phyloP scores from a whole-genome alignment of 352 stramenopile species.

The Poterioochromonas sp. region DNA sequence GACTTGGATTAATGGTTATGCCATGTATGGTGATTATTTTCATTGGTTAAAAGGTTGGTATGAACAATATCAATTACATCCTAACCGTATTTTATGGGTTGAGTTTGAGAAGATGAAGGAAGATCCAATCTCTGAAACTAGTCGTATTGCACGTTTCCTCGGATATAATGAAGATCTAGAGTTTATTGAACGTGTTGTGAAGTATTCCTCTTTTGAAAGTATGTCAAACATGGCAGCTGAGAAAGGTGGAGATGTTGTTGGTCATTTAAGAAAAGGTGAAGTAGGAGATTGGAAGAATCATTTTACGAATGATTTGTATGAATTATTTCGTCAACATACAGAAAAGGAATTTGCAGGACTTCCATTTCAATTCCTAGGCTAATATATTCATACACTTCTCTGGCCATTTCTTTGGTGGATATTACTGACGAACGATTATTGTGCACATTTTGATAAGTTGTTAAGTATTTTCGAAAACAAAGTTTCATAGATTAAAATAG shows the following conservation, averaged over 20 bases:
- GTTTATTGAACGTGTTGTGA: neutral
- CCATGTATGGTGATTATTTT: neutral
- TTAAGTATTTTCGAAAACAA: no score
- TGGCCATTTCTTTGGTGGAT: no score
- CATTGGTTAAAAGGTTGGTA: neutral
- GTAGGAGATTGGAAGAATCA: conserved; percentile 2
- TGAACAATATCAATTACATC: neutral
- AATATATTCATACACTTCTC: no score
- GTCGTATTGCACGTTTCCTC: neutral
- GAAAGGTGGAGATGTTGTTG: neutral
- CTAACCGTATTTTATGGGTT: neutral
- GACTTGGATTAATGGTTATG: neutral
- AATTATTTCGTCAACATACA: no score
- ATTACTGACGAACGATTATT: no score
- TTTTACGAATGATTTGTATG: neutral
- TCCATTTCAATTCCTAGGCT: no score
- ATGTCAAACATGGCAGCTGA: neutral
- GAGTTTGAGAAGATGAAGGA: neutral
- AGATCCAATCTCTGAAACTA: neutral
- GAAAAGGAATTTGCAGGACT: no score
- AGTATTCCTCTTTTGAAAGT: neutral
- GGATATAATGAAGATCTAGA: neutral
- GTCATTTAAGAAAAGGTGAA: neutral
- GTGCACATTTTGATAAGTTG: no score
- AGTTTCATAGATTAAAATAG: no score